Evolutionary conservation across 345 rosid genomes (phyloP).

Genomic region (Viola odorata): DNA sequence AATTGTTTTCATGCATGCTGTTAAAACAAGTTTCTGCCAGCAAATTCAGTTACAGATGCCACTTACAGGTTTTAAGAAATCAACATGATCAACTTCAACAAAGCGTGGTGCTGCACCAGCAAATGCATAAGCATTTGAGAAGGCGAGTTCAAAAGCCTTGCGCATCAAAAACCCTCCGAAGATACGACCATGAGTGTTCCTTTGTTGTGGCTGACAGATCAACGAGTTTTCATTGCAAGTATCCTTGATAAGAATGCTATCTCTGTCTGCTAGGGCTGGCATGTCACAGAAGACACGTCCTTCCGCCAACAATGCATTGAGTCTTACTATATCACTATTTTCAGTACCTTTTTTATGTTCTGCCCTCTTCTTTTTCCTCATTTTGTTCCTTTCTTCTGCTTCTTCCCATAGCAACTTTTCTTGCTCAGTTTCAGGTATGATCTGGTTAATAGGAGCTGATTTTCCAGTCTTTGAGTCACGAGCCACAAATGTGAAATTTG

Average conservation of each 20-base stretch:
- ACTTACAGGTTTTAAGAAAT: slow-evolving; percentile 78
- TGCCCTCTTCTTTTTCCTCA: slow-evolving; percentile 55
- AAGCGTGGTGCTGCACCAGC: slow-evolving; percentile 77
- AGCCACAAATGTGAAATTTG: slow-evolving; percentile 81
- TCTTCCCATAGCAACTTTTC: slow-evolving; percentile 61
- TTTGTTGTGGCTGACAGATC: slow-evolving; percentile 82
- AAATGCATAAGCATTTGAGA: slow-evolving; percentile 80
- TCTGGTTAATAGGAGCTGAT: slow-evolving; percentile 62
- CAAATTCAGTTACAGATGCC: background rate
- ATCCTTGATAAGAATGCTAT: slow-evolving; percentile 75
- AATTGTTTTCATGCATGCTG: background rate
- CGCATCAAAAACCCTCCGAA: slow-evolving; percentile 79
- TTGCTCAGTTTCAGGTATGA: slow-evolving; percentile 57
- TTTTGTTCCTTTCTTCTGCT: slow-evolving; percentile 64
- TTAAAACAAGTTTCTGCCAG: background rate
- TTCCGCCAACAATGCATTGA: slow-evolving; percentile 51
- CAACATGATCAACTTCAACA: slow-evolving; percentile 83
- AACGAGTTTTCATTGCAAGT: slow-evolving; percentile 61
- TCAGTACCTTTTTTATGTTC: slow-evolving; percentile 45
- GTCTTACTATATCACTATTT: slow-evolving; percentile 38
- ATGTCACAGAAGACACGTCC: slow-evolving; percentile 75
- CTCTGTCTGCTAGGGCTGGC: slow-evolving; percentile 82
- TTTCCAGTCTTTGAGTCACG: slow-evolving; percentile 77
- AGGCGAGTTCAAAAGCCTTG: slow-evolving; percentile 81
- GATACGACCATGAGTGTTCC: slow-evolving; percentile 77